Conservation (phyloP, 441 rosid genomes). For the Arabidopsis hybrid region DNA sequence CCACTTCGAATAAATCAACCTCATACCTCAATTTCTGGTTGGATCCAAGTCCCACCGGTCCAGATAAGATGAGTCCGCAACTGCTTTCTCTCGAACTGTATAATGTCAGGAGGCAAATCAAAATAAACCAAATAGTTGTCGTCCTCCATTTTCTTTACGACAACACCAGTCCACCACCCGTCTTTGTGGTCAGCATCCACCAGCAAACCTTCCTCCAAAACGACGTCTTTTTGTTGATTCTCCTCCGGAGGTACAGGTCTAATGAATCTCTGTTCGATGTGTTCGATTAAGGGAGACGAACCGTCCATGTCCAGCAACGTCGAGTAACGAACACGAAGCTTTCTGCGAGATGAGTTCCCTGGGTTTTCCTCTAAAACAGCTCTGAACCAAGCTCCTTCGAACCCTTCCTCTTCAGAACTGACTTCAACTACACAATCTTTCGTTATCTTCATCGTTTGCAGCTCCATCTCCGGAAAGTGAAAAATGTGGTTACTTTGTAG, state of each 20-base stretch:
- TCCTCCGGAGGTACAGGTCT: conserved; percentile 54
- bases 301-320: conserved; percentile 46
- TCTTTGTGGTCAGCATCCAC: conserved; percentile 53
- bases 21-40: conserved; percentile 53
- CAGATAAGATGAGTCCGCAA: conserved; percentile 50
- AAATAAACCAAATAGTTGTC: conserved; percentile 50
- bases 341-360: conserved; percentile 41
- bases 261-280: conserved; percentile 41
- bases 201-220: conserved; percentile 45
- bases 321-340: conserved; percentile 44
- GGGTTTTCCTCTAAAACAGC: conserved; percentile 49
- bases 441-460: not conserved
- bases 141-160: conserved; percentile 43
- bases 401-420: conserved; percentile 36
- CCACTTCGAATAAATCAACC: not conserved
- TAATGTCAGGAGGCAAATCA: conserved; percentile 50
- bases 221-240: not conserved
- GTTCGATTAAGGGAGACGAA: conserved; percentile 43
- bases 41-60: conserved; percentile 50
- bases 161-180: conserved; percentile 64
- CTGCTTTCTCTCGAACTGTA: conserved; percentile 43
- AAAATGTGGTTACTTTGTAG: not conserved
- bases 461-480: not conserved
- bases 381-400: conserved; percentile 53
- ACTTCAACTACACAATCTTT: conserved; percentile 19